Conservation (phyloP, 805 yeast genomes). For the Metschnikowia anglica region DNA sequence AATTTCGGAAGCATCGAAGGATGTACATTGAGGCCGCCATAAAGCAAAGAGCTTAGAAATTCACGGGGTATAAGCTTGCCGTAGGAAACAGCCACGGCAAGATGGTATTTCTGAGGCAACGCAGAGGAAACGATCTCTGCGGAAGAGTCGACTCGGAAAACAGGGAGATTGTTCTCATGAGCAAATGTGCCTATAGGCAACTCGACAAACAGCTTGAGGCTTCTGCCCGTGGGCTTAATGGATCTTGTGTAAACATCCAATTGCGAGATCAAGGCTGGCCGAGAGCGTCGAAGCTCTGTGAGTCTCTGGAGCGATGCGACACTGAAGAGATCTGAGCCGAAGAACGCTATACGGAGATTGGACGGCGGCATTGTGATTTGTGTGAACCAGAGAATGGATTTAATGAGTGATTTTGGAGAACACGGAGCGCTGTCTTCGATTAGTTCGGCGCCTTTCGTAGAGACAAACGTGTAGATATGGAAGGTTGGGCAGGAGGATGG, state of each 20-base stretch:
- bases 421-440: too few species aligned
- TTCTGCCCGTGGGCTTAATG: conserved; percentile 65
- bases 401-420: too few species aligned
- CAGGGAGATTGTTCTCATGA: conserved; percentile 26
- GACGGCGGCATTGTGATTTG: conserved; percentile 3
- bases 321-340: conserved; percentile 78
- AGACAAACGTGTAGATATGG: too few species aligned
- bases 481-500: too few species aligned
- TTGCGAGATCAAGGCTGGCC: conserved; percentile 25
- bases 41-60: conserved; percentile 48
- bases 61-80: conserved; percentile 74
- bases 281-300: conserved; percentile 23
- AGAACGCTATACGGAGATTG: conserved; percentile 51
- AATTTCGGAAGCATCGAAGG: conserved; percentile 84
- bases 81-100: conserved; percentile 89
- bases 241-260: conserved; percentile 64
- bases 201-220: conserved; percentile 44
- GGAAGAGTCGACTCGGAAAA: conserved; percentile 53
- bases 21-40: conserved; percentile 85
- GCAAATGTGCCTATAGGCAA: conserved; percentile 54
- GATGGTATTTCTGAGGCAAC: conserved; percentile 39
- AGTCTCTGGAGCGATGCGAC: conserved; percentile 48
- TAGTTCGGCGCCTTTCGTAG: too few species aligned
- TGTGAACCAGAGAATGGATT: too few species aligned
- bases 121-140: conserved; percentile 16